Conservation (phyloP, 2,329 filamentous ascomycete genomes). For the Cordyceps fumosorosea region DNA sequence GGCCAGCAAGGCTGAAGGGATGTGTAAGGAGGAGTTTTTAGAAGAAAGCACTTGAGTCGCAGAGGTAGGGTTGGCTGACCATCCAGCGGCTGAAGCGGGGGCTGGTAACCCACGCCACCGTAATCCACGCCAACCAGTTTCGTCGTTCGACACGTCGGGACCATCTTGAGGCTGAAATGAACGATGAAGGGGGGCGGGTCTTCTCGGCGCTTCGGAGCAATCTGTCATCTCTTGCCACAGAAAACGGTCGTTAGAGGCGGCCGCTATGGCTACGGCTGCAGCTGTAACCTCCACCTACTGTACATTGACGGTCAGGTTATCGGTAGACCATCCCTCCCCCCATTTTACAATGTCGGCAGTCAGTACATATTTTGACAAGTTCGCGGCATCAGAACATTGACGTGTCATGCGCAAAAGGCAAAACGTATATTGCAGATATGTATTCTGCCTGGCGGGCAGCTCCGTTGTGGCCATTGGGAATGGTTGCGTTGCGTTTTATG, state of each 20-base stretch:
- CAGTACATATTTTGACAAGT: background rate
- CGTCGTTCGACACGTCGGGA: background rate
- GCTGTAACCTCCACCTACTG: no score
- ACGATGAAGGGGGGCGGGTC: background rate
- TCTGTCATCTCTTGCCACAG: background rate
- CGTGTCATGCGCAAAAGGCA: background rate
- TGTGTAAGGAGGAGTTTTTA: background rate
- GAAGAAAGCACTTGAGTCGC: background rate
- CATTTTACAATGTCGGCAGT: no score
- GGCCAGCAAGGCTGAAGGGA: background rate
- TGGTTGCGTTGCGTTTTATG: background rate
- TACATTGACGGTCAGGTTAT: no score
- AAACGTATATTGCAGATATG: background rate
- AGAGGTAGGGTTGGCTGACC: constrained; percentile 3
- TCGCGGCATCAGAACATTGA: background rate
- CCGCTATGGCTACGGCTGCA: no score
- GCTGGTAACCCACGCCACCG: background rate
- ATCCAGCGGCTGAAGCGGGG: constrained; percentile 11
- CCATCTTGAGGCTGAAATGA: background rate
- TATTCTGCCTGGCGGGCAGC: background rate
- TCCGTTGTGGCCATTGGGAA: background rate
- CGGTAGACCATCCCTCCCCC: no score
- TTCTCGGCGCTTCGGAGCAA: background rate
- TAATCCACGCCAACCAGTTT: constrained; percentile 6
- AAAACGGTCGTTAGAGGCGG: background rate